Conservation (phyloP, 2,329 filamentous ascomycete genomes). For the Tolypocladium nubicola region DNA sequence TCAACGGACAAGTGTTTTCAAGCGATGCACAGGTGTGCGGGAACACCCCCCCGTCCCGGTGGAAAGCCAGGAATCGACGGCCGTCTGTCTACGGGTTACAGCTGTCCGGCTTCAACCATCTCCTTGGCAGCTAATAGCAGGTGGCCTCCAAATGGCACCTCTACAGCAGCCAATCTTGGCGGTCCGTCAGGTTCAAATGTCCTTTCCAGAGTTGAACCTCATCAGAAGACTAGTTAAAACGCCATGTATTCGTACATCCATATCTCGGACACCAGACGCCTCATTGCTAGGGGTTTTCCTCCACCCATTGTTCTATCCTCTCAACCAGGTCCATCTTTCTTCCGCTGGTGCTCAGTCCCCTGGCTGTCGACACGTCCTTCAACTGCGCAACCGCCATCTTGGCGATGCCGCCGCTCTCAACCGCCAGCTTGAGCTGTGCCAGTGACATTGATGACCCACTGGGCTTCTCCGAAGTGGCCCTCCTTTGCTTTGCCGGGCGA, state of each 20-base stretch:
- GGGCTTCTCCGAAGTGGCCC: conserved; percentile 20
- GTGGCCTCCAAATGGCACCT: not conserved
- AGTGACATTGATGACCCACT: conserved; percentile 27
- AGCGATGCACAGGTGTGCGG: not conserved
- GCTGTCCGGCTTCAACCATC: not conserved
- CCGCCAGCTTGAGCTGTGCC: conserved; percentile 33
- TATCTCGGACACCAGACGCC: not conserved
- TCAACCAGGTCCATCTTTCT: conserved; percentile 45
- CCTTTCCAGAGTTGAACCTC: no score
- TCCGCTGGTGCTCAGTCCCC: conserved; percentile 37
- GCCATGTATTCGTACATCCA: not conserved
- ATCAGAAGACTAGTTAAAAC: not conserved
- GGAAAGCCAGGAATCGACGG: no score
- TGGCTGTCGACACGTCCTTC: conserved; percentile 35
- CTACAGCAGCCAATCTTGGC: not conserved
- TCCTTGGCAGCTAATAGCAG: not conserved
- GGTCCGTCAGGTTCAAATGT: not conserved
- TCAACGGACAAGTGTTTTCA: no score
- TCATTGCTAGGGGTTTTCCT: conserved; percentile 24
- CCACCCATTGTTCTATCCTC: conserved; percentile 45
- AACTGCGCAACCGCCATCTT: conserved; percentile 45
- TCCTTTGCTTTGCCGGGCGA: conserved; percentile 36
- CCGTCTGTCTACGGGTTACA: not conserved
- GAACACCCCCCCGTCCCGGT: no score
- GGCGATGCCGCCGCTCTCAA: conserved; percentile 34